These are phyloP conservation scores for Tricholoma bakamatsutake DNA, from an alignment of 768 basidiomycete species.

Conservation along the genomic window DNA sequence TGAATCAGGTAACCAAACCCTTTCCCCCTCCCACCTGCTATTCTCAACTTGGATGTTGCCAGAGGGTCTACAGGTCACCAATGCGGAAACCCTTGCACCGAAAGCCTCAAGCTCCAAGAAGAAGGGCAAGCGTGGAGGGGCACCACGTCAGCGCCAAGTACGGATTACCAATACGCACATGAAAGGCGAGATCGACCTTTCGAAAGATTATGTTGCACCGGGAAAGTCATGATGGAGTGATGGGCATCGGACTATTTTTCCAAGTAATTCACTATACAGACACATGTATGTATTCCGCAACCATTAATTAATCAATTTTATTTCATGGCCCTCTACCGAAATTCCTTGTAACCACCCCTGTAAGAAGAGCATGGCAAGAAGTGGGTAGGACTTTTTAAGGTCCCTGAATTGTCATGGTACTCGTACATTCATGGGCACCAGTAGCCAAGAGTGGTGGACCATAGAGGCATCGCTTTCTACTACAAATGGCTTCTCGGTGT, in stretches of 20 bases:
- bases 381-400: too few species aligned
- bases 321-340: background rate
- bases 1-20: conserved; percentile 48
- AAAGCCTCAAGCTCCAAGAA: conserved; percentile 54
- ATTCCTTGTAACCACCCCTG: too few species aligned
- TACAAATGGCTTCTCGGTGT: too few species aligned
- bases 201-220: conserved; percentile 55
- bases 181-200: conserved; percentile 80
- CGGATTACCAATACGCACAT: conserved; percentile 88
- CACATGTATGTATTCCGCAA: background rate
- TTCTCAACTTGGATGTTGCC: conserved; percentile 9
- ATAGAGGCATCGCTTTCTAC: too few species aligned
- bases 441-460: too few species aligned
- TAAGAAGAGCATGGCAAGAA: too few species aligned
- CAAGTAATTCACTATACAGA: background rate
- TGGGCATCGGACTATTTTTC: background rate
- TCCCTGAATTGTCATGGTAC: too few species aligned
- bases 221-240: conserved; percentile 23
- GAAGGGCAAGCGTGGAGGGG: conserved; percentile 80
- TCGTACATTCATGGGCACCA: too few species aligned
- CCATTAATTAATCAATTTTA: background rate
- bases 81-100: conserved; percentile 52
- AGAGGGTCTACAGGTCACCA: conserved; percentile 82
- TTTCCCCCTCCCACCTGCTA: conserved; percentile 3
- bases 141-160: conserved; percentile 65